Conservation (phyloP, 495 filamentous ascomycete genomes). For the Friedmanniomyces simplex region DNA sequence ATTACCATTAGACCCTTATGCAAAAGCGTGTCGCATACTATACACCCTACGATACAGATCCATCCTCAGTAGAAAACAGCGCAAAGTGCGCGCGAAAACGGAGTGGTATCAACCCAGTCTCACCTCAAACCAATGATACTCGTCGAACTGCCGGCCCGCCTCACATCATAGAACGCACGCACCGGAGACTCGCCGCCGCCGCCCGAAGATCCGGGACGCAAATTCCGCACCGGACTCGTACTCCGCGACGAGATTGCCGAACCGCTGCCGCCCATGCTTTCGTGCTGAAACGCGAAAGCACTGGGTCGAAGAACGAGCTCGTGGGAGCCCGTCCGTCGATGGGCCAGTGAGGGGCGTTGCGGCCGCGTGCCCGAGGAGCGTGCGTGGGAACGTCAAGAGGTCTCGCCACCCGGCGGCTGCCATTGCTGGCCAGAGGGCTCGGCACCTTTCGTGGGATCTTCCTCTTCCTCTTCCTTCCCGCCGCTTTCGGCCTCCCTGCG, state of each 20-base stretch:
- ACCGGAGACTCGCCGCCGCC: constrained; percentile 5
- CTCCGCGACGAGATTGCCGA: neutral
- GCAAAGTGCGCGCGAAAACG: no score
- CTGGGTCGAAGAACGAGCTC: constrained; percentile 1
- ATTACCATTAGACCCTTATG: no score
- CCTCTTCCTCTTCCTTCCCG: neutral
- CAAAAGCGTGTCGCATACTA: no score
- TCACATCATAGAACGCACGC: constrained; percentile 1
- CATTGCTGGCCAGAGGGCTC: neutral
- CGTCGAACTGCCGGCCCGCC: constrained; percentile 4
- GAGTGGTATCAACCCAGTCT: constrained; percentile 10
- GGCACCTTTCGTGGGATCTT: neutral
- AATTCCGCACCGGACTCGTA: neutral
- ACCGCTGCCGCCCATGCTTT: neutral
- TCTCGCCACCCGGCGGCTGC: neutral
- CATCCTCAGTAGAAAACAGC: no score
- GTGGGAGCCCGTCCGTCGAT: neutral
- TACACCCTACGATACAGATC: no score
- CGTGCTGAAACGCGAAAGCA: neutral
- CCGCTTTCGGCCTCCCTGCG: constrained; percentile 24
- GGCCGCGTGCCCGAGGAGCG: neutral
- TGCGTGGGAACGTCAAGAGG: neutral
- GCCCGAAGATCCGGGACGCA: neutral
- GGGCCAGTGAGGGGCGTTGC: neutral
- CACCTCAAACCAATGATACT: constrained; percentile 9